A percentile compares a stretch with the other conserved stretches of the same genome.
Conservation (phyloP, 2,329 filamentous ascomycete genomes). For the Ophiostoma montium region DNA sequence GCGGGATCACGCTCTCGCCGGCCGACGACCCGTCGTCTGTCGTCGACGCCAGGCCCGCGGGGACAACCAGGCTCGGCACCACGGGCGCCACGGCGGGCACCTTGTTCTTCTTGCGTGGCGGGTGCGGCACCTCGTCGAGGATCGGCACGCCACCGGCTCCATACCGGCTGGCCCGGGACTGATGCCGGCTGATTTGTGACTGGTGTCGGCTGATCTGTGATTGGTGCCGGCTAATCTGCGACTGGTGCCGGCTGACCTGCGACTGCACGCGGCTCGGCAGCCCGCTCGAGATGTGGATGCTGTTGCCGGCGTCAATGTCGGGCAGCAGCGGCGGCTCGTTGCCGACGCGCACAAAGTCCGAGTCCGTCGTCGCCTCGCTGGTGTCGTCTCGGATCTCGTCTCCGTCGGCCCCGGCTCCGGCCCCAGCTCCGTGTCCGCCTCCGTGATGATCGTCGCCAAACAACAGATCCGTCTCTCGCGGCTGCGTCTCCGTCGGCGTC, state of each 20-base stretch:
- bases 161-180: constrained; percentile 38
- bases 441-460: constrained; percentile 29
- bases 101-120: constrained; percentile 63
- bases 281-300: constrained; percentile 50
- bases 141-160: constrained; percentile 23
- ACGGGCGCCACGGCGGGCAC: constrained; percentile 20
- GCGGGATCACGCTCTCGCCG: constrained; percentile 21
- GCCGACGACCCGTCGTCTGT: not conserved
- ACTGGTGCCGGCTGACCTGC: not conserved
- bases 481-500: not conserved
- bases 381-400: constrained; percentile 16
- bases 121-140: constrained; percentile 14
- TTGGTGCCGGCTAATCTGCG: not conserved
- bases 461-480: constrained; percentile 26
- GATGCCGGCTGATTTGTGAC: constrained; percentile 13
- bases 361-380: constrained; percentile 22
- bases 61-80: not conserved
- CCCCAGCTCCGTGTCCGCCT: not conserved
- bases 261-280: constrained; percentile 17
- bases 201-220: not conserved
- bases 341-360: not conserved
- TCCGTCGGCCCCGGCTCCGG: constrained; percentile 20
- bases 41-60: not conserved
- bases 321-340: constrained; percentile 41
- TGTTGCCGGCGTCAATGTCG: constrained; percentile 42